Conservation (phyloP, 2,329 filamentous ascomycete species). For the Rutstroemia sp. region DNA sequence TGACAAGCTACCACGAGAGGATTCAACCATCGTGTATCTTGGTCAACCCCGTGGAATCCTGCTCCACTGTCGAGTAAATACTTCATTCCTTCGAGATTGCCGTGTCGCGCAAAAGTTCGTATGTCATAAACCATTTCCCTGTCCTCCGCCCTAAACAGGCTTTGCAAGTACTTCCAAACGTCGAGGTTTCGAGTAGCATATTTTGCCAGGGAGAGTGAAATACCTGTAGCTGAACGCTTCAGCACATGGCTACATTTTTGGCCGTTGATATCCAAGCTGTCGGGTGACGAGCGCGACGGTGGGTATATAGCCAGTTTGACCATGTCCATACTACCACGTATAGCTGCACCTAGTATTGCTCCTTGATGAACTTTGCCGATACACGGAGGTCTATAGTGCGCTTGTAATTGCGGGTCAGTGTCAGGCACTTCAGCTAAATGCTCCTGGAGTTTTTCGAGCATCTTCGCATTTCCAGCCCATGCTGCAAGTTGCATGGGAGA, state of each 20-base stretch:
- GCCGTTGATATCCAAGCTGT: not conserved
- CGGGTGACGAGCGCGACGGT: not conserved
- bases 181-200: not conserved
- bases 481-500: not conserved
- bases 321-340: not conserved
- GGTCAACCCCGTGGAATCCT: not conserved
- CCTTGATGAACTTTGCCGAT: not conserved
- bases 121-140: not conserved
- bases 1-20: not conserved
- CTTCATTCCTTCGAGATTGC: not conserved
- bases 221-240: not conserved
- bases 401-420: no score
- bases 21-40: not conserved
- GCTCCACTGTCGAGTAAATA: not conserved
- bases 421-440: not conserved
- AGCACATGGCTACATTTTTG: not conserved
- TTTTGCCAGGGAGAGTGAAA: not conserved
- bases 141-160: not conserved
- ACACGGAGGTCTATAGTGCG: no score
- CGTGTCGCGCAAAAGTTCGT: not conserved
- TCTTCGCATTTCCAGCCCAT: not conserved
- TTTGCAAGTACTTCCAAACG: not conserved
- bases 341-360: not conserved
- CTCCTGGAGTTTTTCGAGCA: not conserved
- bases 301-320: not conserved